These are phyloP conservation scores for Dactylonectria estremocensis DNA, from an alignment of 2,329 filamentous ascomycete species.

Conservation along the genomic window DNA sequence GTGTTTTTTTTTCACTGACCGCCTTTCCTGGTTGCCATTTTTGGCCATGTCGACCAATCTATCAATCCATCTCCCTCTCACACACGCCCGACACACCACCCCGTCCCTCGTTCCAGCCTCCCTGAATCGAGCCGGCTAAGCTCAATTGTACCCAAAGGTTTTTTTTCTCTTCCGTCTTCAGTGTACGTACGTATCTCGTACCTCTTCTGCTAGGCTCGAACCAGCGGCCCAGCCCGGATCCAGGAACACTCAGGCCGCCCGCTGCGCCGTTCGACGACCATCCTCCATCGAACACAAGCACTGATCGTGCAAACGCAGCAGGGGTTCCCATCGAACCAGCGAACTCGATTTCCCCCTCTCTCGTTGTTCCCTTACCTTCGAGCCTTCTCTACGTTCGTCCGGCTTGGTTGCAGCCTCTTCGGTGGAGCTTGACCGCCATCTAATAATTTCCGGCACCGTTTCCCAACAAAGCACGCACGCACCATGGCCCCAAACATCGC, in stretches of 20 bases:
- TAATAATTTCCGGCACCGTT: constrained; percentile 30
- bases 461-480: constrained; percentile 25
- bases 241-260: constrained; percentile 45
- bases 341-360: background rate
- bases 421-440: constrained; percentile 32
- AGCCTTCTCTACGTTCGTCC: constrained; percentile 6
- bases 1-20: constrained; percentile 35
- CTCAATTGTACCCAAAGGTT: background rate
- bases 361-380: constrained; percentile 8
- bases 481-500: constrained; percentile 47
- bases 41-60: constrained; percentile 32
- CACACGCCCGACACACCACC: constrained; percentile 13
- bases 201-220: constrained; percentile 21
- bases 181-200: background rate
- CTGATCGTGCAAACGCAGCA: constrained; percentile 20
- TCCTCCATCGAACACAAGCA: constrained; percentile 7
- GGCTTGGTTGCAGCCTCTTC: constrained; percentile 13
- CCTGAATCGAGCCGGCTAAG: background rate
- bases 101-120: constrained; percentile 17
- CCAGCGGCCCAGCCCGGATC: constrained; percentile 42
- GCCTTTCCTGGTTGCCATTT: constrained; percentile 44
- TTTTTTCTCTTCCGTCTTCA: background rate
- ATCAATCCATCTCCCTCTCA: constrained; percentile 22
- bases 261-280: constrained; percentile 19
- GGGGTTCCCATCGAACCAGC: constrained; percentile 16